phyloP scores from a whole-genome alignment of 176 grass and related monocot genomes.

The Eleusine indica region DNA sequence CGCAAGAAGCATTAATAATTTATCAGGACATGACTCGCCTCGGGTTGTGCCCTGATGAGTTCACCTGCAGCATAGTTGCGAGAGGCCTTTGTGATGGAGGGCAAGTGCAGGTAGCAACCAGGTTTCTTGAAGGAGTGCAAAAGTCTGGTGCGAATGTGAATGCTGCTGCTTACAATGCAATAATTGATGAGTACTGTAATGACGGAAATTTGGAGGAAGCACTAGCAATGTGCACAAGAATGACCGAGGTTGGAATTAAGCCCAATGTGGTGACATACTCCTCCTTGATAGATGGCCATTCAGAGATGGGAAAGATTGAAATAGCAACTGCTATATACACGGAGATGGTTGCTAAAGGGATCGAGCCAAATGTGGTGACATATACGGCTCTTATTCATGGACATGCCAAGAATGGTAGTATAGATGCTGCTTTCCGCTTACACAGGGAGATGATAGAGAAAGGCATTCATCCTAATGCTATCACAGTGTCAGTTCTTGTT shows the following conservation, averaged over 20 bases:
- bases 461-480: slow-evolving; percentile 42
- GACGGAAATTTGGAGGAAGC: slow-evolving; percentile 53
- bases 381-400: slow-evolving; percentile 52
- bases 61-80: slow-evolving; percentile 60
- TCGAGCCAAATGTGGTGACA: slow-evolving; percentile 52
- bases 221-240: slow-evolving; percentile 45
- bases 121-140: slow-evolving; percentile 48
- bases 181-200: slow-evolving; percentile 58
- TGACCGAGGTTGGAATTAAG: slow-evolving; percentile 52
- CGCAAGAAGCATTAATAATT: slow-evolving; percentile 45
- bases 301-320: slow-evolving; percentile 49
- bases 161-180: slow-evolving; percentile 52
- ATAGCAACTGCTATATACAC: slow-evolving; percentile 60
- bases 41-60: slow-evolving; percentile 48
- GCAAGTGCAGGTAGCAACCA: slow-evolving; percentile 43
- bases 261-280: slow-evolving; percentile 63
- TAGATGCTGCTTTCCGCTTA: slow-evolving; percentile 55
- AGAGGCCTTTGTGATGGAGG: slow-evolving; percentile 54
- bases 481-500: slow-evolving; percentile 51
- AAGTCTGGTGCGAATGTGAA: slow-evolving; percentile 45
- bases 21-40: slow-evolving; percentile 45
- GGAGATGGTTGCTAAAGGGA: slow-evolving; percentile 59
- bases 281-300: slow-evolving; percentile 60
- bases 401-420: slow-evolving; percentile 44
- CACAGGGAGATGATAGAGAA: slow-evolving; percentile 59